These are phyloP conservation scores for Carex myosuroides DNA, from an alignment of 176 grass and related monocot genomes.

Conservation along the genomic window DNA sequence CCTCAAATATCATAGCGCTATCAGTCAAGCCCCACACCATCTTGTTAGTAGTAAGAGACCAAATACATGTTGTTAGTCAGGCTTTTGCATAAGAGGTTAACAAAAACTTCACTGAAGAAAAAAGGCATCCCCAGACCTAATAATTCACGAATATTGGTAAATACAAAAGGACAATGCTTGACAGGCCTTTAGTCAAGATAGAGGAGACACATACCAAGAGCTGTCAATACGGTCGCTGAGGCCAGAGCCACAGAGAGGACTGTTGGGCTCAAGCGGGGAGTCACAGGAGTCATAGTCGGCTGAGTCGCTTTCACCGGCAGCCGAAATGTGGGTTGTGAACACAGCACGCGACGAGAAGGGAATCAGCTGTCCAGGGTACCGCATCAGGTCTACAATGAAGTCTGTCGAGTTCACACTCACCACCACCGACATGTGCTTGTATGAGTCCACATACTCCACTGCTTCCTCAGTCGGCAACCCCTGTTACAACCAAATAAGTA, in stretches of 20 bases:
- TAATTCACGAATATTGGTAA: background rate
- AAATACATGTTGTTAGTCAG: background rate
- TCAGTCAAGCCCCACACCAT: background rate
- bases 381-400: conserved; percentile 90
- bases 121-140: background rate
- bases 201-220: conserved; percentile 10
- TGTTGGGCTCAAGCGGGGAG: conserved; percentile 96
- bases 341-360: conserved; percentile 81
- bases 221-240: conserved; percentile 22
- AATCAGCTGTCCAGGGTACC: conserved; percentile 88
- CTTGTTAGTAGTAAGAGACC: background rate
- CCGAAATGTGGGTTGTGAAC: conserved; percentile 76
- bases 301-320: conserved; percentile 83
- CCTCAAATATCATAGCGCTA: background rate
- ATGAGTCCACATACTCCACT: conserved; percentile 65
- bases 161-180: background rate
- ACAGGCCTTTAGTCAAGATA: background rate
- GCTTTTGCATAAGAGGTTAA: background rate
- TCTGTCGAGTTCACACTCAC: conserved; percentile 61
- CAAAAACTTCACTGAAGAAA: background rate
- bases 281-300: conserved; percentile 95
- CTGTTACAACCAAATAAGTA: conserved; percentile 36
- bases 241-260: conserved; percentile 54
- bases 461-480: conserved; percentile 78
- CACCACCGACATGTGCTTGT: conserved; percentile 84